phyloP scores from a whole-genome alignment of 805 yeast species.

The Candida manassasensis region DNA sequence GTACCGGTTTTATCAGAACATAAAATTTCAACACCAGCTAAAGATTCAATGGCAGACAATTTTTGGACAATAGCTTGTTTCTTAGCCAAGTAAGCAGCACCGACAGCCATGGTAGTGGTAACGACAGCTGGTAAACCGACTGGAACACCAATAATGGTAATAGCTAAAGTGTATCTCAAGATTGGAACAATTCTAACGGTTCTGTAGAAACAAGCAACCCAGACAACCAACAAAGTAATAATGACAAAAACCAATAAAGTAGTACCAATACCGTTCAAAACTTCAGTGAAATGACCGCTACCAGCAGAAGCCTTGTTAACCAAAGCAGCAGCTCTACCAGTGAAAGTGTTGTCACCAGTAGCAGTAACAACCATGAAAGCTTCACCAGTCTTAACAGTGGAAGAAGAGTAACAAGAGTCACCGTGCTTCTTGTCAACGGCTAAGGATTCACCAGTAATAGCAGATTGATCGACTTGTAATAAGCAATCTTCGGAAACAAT shows the following conservation, averaged over 20 bases:
- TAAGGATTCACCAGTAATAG: conserved; percentile 94
- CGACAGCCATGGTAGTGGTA: conserved; percentile 99
- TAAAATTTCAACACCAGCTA: conserved; percentile 96
- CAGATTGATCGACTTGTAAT: conserved; percentile 93
- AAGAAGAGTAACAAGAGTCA: conserved; percentile 85
- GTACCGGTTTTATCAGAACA: conserved; percentile 99
- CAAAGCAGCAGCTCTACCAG: conserved; percentile 95
- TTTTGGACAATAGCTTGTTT: conserved; percentile 97
- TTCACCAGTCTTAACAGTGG: conserved; percentile 94
- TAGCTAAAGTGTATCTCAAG: conserved; percentile 88
- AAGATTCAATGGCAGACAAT: conserved; percentile 92
- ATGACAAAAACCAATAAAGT: conserved; percentile 84
- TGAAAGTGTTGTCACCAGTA: conserved; percentile 93
- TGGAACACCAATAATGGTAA: conserved; percentile 96
- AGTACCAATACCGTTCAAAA: conserved; percentile 95
- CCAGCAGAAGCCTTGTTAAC: conserved; percentile 93
- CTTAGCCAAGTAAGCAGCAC: conserved; percentile 98
- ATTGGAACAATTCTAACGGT: conserved; percentile 80
- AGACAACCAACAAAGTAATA: conserved; percentile 79
- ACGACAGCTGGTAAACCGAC: conserved; percentile 98
- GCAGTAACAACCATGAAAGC: conserved; percentile 91
- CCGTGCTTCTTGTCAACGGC: conserved; percentile 91
- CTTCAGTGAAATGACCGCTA: conserved; percentile 95
- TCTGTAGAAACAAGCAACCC: conserved; percentile 95
- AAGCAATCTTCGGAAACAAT: conserved; percentile 78